These are phyloP conservation scores for Astraeus odoratus DNA, from an alignment of 768 basidiomycete species.

Conservation along the genomic window DNA sequence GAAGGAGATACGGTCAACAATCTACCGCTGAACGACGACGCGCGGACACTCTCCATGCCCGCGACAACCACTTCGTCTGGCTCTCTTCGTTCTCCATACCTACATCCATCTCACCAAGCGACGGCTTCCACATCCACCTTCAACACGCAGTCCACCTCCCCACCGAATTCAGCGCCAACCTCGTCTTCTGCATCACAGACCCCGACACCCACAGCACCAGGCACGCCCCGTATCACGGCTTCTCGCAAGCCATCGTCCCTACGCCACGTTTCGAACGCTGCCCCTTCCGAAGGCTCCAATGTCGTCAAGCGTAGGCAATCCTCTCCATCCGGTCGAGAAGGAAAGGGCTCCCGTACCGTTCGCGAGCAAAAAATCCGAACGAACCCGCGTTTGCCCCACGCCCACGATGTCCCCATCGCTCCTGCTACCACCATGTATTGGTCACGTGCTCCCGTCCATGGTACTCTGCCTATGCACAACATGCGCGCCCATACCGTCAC, in stretches of 20 bases:
- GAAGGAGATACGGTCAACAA: slow-evolving; percentile 21
- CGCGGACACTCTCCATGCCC: neutral
- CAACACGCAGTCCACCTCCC: slow-evolving; percentile 1
- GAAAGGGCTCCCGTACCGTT: slow-evolving; percentile 4
- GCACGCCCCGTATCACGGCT: slow-evolving; percentile 20
- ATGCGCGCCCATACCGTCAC: slow-evolving; percentile 84
- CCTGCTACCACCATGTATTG: slow-evolving; percentile 81
- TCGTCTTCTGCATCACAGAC: slow-evolving; percentile 8
- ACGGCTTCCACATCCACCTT: slow-evolving; percentile 18
- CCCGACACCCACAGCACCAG: slow-evolving; percentile 14
- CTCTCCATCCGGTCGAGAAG: slow-evolving; percentile 24
- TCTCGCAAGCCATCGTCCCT: slow-evolving; percentile 28
- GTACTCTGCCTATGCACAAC: slow-evolving; percentile 53
- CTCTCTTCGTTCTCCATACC: slow-evolving; percentile 22
- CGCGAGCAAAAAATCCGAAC: slow-evolving; percentile 34
- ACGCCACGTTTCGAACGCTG: slow-evolving; percentile 24
- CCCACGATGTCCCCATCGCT: slow-evolving; percentile 48
- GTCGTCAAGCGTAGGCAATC: slow-evolving; percentile 20
- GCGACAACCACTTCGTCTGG: slow-evolving; percentile 6
- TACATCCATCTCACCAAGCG: slow-evolving; percentile 19
- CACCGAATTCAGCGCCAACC: slow-evolving; percentile 1
- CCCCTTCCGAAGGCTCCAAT: slow-evolving; percentile 18
- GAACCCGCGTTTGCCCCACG: slow-evolving; percentile 56
- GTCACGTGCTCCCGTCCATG: slow-evolving; percentile 78
- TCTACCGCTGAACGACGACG: slow-evolving; percentile 7